Base-by-base conservation (phyloP, 495 filamentous ascomycete genomes). In the Aspergillus diversus region DNA sequence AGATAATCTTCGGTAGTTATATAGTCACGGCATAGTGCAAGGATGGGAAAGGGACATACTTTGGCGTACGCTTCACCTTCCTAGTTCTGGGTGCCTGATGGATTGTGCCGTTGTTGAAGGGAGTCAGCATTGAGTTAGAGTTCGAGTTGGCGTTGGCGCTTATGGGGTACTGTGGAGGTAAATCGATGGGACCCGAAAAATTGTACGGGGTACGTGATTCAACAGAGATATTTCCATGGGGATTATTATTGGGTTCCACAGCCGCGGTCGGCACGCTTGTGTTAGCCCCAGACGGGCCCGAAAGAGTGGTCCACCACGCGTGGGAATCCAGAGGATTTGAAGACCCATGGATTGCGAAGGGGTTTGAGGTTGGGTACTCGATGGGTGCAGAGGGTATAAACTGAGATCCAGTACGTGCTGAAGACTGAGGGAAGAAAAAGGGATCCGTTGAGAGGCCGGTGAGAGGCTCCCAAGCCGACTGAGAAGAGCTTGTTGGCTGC, bases 401-500 rank as follows among this genome's bases (percentile, higher is more conserved):
- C 35, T 39, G 35, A 6, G 46, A 16, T n/a, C 16, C 46, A 49
- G 7, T 4, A 49, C 11, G 1, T 16, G 46, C n/a, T 5, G 17
- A n/a, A n/a, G 46, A 13, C 46, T 13, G 46, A 17, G 46, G n/a
- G 16, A 49, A 49, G 13, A 49, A 49, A 49, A n/a, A n/a, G n/a
- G n/a, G 9, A 13, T n/a, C 17, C 46, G 16, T n/a, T 49, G 13
- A n/a, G 17, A 49, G 13, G 17, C 5, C 4, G 55, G 7, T 16
- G 16, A 31, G n/a, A n/a, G 9, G 13, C 46, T 57, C 55, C 17
- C 35, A 4, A 16, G n/a, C 12, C 55, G 35, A 12, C 39, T 57
- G 55, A 7, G 9, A 47, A 27, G 55, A 46, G 55, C 39, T 46
- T 16, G 39, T 47, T 43, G 55, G 39, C 55, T 16, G 47, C 21